Evolutionary conservation across 352 stramenopile species (phyloP), one percentile per base, ranked within the genome.

Genomic region (Halophytophthora batemanensis): DNA sequence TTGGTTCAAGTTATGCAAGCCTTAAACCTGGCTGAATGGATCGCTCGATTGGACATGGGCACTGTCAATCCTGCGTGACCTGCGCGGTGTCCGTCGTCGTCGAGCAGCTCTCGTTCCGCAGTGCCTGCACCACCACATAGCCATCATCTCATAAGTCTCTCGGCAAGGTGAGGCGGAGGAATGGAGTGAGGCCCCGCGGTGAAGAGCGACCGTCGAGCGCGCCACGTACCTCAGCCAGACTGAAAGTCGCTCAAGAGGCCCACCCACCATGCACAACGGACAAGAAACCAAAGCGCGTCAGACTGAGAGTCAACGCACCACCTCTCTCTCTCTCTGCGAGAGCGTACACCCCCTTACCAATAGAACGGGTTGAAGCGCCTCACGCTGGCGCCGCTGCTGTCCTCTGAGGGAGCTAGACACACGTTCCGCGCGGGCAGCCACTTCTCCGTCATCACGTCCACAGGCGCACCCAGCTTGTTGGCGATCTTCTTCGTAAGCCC

Each of bases 391-490:
- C 49, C 45, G 34, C 58, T 61, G 2, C 42, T 12, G 14, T 48
- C 23, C 11, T 62, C 35, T 0, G 53, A 28, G 0, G 53, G 46
- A 15, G 37, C n/a, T 11, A 87, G 55, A 2, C 55, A 40, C 15
- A 77, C 29, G 15, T 64, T 52, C 17, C 67, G 67, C 19, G 49
- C 34, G 1, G 83, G 83, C 2, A 93, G 59, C 81, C 83, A 92
- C 52, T 86, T 83, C 19, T 93, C 77, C 6, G 81, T 90, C 81
- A 93, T 93, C 34, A 92, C 79, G 42, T 93, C 83, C 35, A 90
- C 59, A 0, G 83, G 83, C 0, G 77, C 62, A 12, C 83, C 83
- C 2, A 93, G 62, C 39, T 93, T 92, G 59, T 87, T 90, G 25
- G 75, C 83, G 29, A 90, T 73, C 59, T 92, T 90, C 59, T 93